Base-by-base conservation (phyloP, 345 rosid genomes). In the Stellera chamaejasme region DNA sequence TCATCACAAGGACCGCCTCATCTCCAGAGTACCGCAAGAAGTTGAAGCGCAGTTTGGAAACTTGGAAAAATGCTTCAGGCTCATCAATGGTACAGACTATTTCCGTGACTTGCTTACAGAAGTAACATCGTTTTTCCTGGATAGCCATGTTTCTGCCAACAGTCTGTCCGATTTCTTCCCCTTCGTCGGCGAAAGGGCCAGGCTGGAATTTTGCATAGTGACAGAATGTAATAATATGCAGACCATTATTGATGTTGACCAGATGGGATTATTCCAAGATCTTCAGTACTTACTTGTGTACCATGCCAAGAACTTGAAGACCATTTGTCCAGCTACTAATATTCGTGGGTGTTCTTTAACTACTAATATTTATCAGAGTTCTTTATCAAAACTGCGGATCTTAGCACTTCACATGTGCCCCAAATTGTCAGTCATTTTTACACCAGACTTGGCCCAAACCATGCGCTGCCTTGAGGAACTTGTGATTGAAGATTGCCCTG, bases 191-290 rank as follows among this genome's bases (percentile, higher is more conserved):
- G 1, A 19, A 19, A 53, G 62, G 67, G 44, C 13, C 12, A 32
- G 49, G 15, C 56, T 66, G 41, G 54, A 54, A 5, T 62, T 60
- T 13, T 66, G 75, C 6, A 16, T 71, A 45, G n/a, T 62, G 0
- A 68, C 60, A 8, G 62, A 71, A 49, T 71, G 75, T 43, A 49
- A 59, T 39, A 51, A 62, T 50, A 3, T 71, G 3, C 52, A 45
- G 16, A 56, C 45, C 26, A 47, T 71, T 2, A 41, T 61, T 3
- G 64, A 62, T 43, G 66, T 55, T 27, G 19, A 1, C 23, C 23
- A 4, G 44, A 44, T 27, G 27, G 6, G 14, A 19, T 19, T 36
- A 10, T 6, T 52, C 23, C 61, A 10, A 14, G 11, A 48, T 66
- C 64, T 71, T 0, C 48, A 61, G 19, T 57, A 44, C 43, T 6